Evolutionary conservation across 1,284 basidiomycete species (phyloP).

Genomic region (Puccinia horiana): DNA sequence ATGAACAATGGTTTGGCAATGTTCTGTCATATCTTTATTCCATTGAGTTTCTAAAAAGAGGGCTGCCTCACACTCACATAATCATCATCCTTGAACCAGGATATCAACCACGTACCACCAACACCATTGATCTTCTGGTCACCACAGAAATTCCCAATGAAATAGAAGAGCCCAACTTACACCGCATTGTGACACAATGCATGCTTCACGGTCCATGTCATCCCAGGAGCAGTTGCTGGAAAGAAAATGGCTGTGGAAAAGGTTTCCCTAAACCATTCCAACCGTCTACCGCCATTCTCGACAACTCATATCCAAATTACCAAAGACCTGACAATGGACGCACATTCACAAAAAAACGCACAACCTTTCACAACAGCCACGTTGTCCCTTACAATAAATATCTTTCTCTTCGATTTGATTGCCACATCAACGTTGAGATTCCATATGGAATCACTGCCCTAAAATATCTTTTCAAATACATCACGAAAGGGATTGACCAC

Average conservation of each 20-base stretch:
- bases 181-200: slow-evolving; percentile 55
- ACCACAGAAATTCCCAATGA: slow-evolving; percentile 62
- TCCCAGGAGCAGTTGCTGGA: slow-evolving; percentile 59
- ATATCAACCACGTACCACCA: slow-evolving; percentile 57
- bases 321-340: neutral
- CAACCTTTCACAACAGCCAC: slow-evolving; percentile 56
- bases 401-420: slow-evolving; percentile 58
- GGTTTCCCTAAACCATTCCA: slow-evolving; percentile 61
- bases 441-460: slow-evolving; percentile 57
- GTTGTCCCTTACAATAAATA: slow-evolving; percentile 61
- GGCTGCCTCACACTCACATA: slow-evolving; percentile 63
- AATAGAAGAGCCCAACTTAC: slow-evolving; percentile 7
- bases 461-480: slow-evolving; percentile 64
- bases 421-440: slow-evolving; percentile 64
- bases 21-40: slow-evolving; percentile 60
- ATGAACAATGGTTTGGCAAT: slow-evolving; percentile 60
- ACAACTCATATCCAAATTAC: slow-evolving; percentile 58
- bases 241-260: slow-evolving; percentile 61
- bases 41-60: slow-evolving; percentile 64
- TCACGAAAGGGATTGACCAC: slow-evolving; percentile 62
- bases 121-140: slow-evolving; percentile 60
- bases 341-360: neutral
- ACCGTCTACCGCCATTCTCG: slow-evolving; percentile 58
- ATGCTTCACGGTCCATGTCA: slow-evolving; percentile 65
- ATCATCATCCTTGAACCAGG: slow-evolving; percentile 60